Conservation (phyloP, 257 asterid genomes). For the Nicotiana undulata region DNA sequence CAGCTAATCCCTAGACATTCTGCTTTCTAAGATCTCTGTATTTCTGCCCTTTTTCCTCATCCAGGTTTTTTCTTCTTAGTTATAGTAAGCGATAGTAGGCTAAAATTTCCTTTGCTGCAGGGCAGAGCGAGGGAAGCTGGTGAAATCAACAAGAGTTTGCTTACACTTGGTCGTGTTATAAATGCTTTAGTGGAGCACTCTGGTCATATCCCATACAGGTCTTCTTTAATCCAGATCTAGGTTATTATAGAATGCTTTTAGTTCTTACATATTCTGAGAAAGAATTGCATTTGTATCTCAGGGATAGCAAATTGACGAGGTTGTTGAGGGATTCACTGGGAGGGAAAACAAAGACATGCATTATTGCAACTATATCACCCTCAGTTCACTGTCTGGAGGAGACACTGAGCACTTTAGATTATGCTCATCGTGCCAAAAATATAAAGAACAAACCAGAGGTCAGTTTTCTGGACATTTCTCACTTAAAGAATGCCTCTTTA, state of each 20-base stretch:
- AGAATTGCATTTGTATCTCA: constrained; percentile 21
- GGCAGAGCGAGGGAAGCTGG: constrained; percentile 99
- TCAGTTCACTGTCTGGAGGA: constrained; percentile 16
- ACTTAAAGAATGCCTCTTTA: background rate
- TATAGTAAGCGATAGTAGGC: background rate
- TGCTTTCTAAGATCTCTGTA: background rate
- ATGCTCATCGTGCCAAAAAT: constrained; percentile 13
- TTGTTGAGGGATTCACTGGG: constrained; percentile 12
- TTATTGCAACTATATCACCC: constrained; percentile 17
- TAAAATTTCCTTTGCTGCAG: constrained; percentile 27
- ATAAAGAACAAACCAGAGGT: constrained; percentile 34
- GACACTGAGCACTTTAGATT: constrained; percentile 20
- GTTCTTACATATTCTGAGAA: background rate
- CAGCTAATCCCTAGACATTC: background rate
- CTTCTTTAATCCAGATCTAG: background rate
- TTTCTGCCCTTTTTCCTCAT: background rate
- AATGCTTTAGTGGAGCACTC: constrained; percentile 97
- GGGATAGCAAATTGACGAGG: constrained; percentile 93
- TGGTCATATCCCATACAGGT: constrained; percentile 98
- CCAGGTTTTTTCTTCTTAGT: background rate
- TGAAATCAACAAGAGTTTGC: constrained; percentile 96
- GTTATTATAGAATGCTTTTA: background rate
- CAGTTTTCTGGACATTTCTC: background rate
- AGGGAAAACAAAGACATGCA: constrained; percentile 17
- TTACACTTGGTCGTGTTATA: constrained; percentile 94